Conservation (phyloP, 108 stramenopile genomes). For the Nitzschia putrida region DNA sequence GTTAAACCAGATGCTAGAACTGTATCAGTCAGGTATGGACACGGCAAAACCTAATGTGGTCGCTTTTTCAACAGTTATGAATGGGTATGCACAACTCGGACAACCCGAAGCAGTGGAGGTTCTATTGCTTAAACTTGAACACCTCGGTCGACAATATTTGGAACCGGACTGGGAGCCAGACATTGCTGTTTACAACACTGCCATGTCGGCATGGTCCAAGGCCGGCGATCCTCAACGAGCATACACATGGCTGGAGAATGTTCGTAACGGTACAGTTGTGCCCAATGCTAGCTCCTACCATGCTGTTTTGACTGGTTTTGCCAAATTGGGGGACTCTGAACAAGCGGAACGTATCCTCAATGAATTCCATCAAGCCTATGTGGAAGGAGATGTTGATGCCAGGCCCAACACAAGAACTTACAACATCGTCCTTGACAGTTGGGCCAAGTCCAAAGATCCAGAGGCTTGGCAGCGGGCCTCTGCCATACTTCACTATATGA, state of each 20-base stretch:
- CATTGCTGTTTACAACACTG: conserved; percentile 49
- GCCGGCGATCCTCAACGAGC: conserved; percentile 51
- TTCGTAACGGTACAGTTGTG: conserved; percentile 5
- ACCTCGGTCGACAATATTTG: conserved; percentile 23
- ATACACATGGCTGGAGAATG: conserved; percentile 29
- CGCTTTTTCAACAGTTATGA: conserved; percentile 53
- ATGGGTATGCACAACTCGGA: conserved; percentile 49
- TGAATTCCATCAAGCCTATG: conserved; percentile 34
- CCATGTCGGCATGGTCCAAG: conserved; percentile 48
- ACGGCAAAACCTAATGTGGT: conserved; percentile 53
- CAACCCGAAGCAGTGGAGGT: conserved; percentile 37
- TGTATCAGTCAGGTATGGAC: conserved; percentile 47
- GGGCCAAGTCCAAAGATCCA: conserved; percentile 21
- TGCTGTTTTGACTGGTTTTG: conserved; percentile 41
- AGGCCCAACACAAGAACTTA: conserved; percentile 31
- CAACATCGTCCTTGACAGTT: conserved; percentile 39
- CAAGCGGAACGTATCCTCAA: conserved; percentile 34
- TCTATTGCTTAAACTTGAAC: conserved; percentile 33
- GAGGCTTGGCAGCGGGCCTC: conserved; percentile 40
- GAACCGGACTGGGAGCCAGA: conserved; percentile 43
- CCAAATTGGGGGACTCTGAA: conserved; percentile 35
- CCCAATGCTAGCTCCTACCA: conserved; percentile 36
- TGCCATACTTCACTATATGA: conserved; percentile 48
- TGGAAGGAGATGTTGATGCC: conserved; percentile 19
- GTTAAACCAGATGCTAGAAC: conserved; percentile 47